These are phyloP conservation scores for Ambispora gerdemannii DNA, from an alignment of 192 early-diverging fungal genomes.

Conservation along the genomic window DNA sequence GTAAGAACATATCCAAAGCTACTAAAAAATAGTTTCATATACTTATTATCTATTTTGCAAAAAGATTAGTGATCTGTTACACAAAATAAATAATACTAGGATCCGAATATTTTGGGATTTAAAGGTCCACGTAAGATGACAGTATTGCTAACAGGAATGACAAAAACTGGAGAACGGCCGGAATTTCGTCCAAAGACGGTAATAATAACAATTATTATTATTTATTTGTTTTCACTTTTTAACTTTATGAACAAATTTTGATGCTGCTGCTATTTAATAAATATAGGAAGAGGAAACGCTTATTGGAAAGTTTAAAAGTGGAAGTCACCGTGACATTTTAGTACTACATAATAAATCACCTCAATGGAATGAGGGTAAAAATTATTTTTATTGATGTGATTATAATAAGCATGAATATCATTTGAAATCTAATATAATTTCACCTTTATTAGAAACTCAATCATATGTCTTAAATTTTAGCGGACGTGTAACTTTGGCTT, in stretches of 20 bases:
- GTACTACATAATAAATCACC: slow-evolving; percentile 87
- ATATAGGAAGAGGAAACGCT: slow-evolving; percentile 66
- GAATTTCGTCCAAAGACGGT: slow-evolving; percentile 53
- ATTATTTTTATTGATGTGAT: neutral
- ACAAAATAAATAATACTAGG: too few relatives aligned
- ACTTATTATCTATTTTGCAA: neutral
- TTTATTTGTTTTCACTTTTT: too few relatives aligned
- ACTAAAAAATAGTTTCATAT: slow-evolving; percentile 8
- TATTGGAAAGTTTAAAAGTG: slow-evolving; percentile 51
- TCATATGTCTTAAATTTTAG: slow-evolving; percentile 94
- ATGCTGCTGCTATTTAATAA: too few relatives aligned
- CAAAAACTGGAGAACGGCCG: slow-evolving; percentile 52
- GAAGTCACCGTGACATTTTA: slow-evolving; percentile 62
- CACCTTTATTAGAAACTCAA: slow-evolving; percentile 60
- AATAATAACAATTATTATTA: slow-evolving; percentile 19
- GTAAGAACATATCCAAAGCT: slow-evolving; percentile 41
- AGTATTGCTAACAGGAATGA: slow-evolving; percentile 71
- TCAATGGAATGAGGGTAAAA: slow-evolving; percentile 83
- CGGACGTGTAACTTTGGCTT: slow-evolving; percentile 80
- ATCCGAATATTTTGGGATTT: slow-evolving; percentile 82
- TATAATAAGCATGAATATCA: neutral
- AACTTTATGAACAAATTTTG: too few relatives aligned
- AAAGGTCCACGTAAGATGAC: slow-evolving; percentile 94
- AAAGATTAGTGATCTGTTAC: too few relatives aligned
- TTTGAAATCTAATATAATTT: neutral